A percentile compares a stretch with the other conserved stretches of the same genome.
Evolutionary conservation across 2,329 filamentous ascomycete species (phyloP).

Genomic region (Fusarium clavum): DNA sequence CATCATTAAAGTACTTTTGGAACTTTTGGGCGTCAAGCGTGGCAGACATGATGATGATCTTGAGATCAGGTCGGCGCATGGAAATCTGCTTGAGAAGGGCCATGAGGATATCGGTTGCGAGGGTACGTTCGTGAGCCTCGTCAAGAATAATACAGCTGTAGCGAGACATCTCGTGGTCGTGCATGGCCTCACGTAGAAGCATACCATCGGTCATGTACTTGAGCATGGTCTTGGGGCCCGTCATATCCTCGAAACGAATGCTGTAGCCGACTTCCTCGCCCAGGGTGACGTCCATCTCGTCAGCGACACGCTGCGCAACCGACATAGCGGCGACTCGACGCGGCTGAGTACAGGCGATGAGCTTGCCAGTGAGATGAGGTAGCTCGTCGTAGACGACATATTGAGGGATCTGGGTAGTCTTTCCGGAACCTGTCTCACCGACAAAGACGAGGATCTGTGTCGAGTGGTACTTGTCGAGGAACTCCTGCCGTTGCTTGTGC

Average conservation of each 20-base stretch:
- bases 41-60: conserved; percentile 99
- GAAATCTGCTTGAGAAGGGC: conserved; percentile 93
- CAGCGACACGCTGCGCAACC: conserved; percentile 95
- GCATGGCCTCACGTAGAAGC: conserved; percentile 94
- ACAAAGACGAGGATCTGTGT: conserved; percentile 98
- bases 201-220: conserved; percentile 99
- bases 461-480: conserved; percentile 90
- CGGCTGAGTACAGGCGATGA: conserved; percentile 97
- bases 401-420: conserved; percentile 98
- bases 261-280: conserved; percentile 98
- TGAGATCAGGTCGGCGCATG: conserved; percentile 84
- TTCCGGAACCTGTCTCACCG: conserved; percentile 98
- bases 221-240: conserved; percentile 85
- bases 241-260: conserved; percentile 98
- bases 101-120: conserved; percentile 98
- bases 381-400: conserved; percentile 98
- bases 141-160: conserved; percentile 99
- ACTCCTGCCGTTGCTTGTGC: conserved; percentile 92
- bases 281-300: conserved; percentile 93
- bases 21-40: conserved; percentile 98
- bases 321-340: conserved; percentile 99
- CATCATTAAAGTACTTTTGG: conserved; percentile 95
- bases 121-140: conserved; percentile 96
- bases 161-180: conserved; percentile 89
- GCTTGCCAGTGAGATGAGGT: conserved; percentile 84